phyloP scores from a whole-genome alignment of 305 asterid genomes.

The Andrographis paniculata region DNA sequence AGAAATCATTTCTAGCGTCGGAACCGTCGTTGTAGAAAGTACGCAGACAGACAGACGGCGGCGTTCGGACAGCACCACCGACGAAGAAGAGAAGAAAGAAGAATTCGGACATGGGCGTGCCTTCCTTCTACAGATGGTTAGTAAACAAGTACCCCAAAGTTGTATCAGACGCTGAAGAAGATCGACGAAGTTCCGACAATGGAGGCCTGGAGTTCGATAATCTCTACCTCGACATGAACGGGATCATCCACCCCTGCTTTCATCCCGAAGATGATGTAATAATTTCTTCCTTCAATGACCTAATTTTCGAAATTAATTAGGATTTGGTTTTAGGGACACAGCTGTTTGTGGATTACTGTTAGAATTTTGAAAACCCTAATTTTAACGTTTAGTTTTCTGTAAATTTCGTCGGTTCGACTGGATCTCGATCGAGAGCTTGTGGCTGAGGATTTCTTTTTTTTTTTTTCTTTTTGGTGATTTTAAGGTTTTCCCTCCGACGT shows the following conservation, averaged over 20 bases:
- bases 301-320: too few species aligned
- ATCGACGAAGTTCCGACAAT: constrained; percentile 9
- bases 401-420: too few species aligned
- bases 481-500: constrained; percentile 32
- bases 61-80: too few species aligned
- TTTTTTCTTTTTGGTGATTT: not conserved
- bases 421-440: not conserved
- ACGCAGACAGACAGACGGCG: too few species aligned
- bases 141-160: constrained; percentile 37
- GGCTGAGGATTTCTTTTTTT: too few species aligned
- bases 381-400: too few species aligned
- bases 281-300: too few species aligned
- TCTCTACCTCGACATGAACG: constrained; percentile 58
- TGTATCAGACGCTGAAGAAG: constrained; percentile 23
- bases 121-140: constrained; percentile 56
- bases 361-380: too few species aligned
- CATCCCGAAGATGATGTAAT: constrained; percentile 47
- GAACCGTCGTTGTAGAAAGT: too few species aligned
- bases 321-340: not conserved
- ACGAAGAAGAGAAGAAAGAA: not conserved
- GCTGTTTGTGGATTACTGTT: not conserved
- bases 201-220: constrained; percentile 37
- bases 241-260: constrained; percentile 57
- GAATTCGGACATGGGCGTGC: constrained; percentile 37
- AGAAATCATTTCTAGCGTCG: too few species aligned